These are phyloP conservation scores for Achaetomiella virescens DNA, from an alignment of 495 filamentous ascomycete genomes.

Conservation along the genomic window DNA sequence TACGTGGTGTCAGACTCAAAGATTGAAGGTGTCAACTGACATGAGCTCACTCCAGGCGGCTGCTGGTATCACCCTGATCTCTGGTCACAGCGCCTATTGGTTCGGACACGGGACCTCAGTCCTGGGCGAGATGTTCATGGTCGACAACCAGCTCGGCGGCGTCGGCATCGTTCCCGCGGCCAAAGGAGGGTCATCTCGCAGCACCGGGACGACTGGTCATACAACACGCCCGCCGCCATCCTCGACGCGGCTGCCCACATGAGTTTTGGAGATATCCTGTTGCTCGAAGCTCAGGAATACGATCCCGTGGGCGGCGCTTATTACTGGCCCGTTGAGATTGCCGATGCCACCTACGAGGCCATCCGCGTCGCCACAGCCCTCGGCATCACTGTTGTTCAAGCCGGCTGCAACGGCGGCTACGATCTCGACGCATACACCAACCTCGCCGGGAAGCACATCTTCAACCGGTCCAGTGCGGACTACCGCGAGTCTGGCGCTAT, in stretches of 20 bases:
- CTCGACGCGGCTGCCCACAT: slow-evolving; percentile 14
- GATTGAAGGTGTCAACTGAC: not conserved
- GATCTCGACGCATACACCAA: slow-evolving; percentile 15
- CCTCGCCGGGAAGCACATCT: slow-evolving; percentile 7
- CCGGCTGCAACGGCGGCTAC: slow-evolving; percentile 15
- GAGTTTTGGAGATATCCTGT: slow-evolving; percentile 15
- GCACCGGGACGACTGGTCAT: not conserved
- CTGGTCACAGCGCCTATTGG: not conserved
- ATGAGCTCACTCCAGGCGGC: not conserved
- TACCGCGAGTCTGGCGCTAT: slow-evolving; percentile 22
- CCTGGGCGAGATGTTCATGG: slow-evolving; percentile 22
- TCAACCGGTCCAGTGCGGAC: slow-evolving; percentile 9
- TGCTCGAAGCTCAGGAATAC: slow-evolving; percentile 18
- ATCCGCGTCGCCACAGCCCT: slow-evolving; percentile 13
- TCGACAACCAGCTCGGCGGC: slow-evolving; percentile 18
- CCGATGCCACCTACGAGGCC: slow-evolving; percentile 16
- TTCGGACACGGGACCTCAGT: slow-evolving; percentile 18
- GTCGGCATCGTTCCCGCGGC: slow-evolving; percentile 17
- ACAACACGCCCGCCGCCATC: slow-evolving; percentile 17
- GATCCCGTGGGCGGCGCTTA: slow-evolving; percentile 5
- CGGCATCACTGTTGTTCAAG: slow-evolving; percentile 20
- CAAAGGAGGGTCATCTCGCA: slow-evolving; percentile 13
- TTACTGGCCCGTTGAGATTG: slow-evolving; percentile 18
- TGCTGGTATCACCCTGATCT: slow-evolving; percentile 10
- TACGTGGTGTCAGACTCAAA: not conserved